Evolutionary conservation across 2,329 filamentous ascomycete genomes (phyloP).

Genomic region (Monilinia polystroma): DNA sequence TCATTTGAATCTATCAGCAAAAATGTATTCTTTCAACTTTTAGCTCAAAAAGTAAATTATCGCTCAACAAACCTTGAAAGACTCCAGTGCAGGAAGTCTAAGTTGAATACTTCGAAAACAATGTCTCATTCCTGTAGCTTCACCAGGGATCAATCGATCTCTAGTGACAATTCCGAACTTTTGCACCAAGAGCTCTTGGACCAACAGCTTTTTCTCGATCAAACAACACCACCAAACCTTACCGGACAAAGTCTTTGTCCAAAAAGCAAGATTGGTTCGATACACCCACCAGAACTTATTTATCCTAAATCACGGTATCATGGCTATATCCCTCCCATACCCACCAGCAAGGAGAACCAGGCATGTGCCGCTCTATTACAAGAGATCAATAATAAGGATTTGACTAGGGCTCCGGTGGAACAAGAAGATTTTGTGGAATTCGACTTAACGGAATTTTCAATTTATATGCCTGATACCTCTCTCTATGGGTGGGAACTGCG

Average conservation of each 20-base stretch:
- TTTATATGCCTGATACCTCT: constrained; percentile 48
- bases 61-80: not conserved
- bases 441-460: constrained; percentile 55
- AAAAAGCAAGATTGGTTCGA: constrained; percentile 1
- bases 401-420: not conserved
- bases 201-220: not conserved
- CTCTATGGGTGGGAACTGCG: constrained; percentile 51
- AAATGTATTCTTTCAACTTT: not conserved
- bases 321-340: constrained; percentile 26
- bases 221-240: not conserved
- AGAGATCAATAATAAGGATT: constrained; percentile 7
- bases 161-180: not conserved
- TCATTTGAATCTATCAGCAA: not conserved
- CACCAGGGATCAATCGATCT: not conserved
- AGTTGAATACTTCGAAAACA: not conserved
- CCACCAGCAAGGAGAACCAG: constrained; percentile 22
- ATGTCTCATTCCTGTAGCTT: not conserved
- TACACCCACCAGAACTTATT: constrained; percentile 16
- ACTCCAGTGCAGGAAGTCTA: not conserved
- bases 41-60: not conserved
- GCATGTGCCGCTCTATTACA: constrained; percentile 27
- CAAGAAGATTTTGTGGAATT: constrained; percentile 44
- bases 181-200: not conserved
- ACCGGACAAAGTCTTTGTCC: not conserved
- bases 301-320: constrained; percentile 28